Conservation (phyloP, 371 early-diverging fungal genomes). For the Conidiobolus incongruus region DNA sequence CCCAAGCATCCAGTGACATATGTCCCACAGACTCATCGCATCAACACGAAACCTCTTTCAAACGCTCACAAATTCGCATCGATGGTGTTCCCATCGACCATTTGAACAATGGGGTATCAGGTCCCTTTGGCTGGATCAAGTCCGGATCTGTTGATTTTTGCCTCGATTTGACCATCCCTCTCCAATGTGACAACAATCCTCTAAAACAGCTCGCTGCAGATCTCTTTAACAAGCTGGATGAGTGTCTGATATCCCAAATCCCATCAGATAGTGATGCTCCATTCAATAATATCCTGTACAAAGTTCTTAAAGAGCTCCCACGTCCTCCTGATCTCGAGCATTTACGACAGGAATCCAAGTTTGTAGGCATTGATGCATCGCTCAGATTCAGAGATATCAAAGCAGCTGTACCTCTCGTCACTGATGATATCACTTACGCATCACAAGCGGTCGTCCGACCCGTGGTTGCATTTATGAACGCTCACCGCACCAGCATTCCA, state of each 20-base stretch:
- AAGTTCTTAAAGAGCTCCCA: constrained; percentile 5
- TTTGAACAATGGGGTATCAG: constrained; percentile 61
- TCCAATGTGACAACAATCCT: constrained; percentile 26
- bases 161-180: constrained; percentile 44
- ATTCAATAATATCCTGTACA: constrained; percentile 4
- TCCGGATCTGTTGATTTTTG: constrained; percentile 67
- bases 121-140: constrained; percentile 88
- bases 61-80: constrained; percentile 59
- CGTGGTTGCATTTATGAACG: constrained; percentile 85
- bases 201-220: constrained; percentile 46
- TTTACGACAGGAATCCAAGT: neutral
- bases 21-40: neutral
- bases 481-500: constrained; percentile 63
- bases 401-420: constrained; percentile 61
- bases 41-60: neutral
- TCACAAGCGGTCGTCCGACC: constrained; percentile 74
- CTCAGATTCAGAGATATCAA: constrained; percentile 62
- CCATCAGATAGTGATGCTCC: neutral
- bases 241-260: constrained; percentile 1
- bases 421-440: constrained; percentile 47
- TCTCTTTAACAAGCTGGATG: constrained; percentile 58
- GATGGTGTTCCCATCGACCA: constrained; percentile 83
- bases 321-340: neutral
- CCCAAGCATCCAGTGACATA: constrained; percentile 18
- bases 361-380: too few species aligned